Percentiles rank a stretch among this genome's conserved stretches.
Conservation (phyloP, 2,329 filamentous ascomycete genomes). For the Penicillium palitans region DNA sequence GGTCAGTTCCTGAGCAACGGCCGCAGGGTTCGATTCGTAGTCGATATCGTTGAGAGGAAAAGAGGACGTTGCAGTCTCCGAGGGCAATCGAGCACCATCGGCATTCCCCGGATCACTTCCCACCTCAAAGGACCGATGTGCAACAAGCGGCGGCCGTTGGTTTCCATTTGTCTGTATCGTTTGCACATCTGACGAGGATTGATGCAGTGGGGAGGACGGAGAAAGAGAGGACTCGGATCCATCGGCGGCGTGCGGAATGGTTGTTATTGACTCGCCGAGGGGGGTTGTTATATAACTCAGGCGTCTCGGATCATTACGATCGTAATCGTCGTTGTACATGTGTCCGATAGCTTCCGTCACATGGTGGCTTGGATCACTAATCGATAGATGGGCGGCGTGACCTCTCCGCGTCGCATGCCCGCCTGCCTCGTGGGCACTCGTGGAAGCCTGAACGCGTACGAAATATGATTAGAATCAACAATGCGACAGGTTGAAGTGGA, state of each 20-base stretch:
- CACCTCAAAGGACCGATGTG: conserved; percentile 41
- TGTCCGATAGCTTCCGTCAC: conserved; percentile 92
- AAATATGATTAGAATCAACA: conserved; percentile 12
- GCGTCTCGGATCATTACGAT: conserved; percentile 62
- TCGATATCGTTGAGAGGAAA: conserved; percentile 80
- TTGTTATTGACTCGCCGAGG: conserved; percentile 46
- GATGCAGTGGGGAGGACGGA: conserved; percentile 30
- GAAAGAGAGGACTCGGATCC: conserved; percentile 31
- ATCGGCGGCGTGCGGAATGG: conserved; percentile 35
- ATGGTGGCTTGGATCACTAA: conserved; percentile 90
- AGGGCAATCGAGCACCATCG: conserved; percentile 55
- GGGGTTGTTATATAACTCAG: conserved; percentile 69
- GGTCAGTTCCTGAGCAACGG: conserved; percentile 87
- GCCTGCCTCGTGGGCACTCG: conserved; percentile 42
- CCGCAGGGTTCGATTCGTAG: conserved; percentile 85
- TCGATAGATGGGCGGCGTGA: conserved; percentile 63
- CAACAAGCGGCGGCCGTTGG: conserved; percentile 26
- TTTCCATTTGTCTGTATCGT: conserved; percentile 36
- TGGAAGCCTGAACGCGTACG: conserved; percentile 40
- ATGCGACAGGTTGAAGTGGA: not conserved
- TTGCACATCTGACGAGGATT: conserved; percentile 38
- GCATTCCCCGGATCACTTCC: conserved; percentile 53
- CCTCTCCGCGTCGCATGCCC: conserved; percentile 56
- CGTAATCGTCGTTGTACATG: conserved; percentile 77
- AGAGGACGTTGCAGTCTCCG: conserved; percentile 60